phyloP scores from a whole-genome alignment of 1,284 basidiomycete species.

The Heterobasidion irregulare region DNA sequence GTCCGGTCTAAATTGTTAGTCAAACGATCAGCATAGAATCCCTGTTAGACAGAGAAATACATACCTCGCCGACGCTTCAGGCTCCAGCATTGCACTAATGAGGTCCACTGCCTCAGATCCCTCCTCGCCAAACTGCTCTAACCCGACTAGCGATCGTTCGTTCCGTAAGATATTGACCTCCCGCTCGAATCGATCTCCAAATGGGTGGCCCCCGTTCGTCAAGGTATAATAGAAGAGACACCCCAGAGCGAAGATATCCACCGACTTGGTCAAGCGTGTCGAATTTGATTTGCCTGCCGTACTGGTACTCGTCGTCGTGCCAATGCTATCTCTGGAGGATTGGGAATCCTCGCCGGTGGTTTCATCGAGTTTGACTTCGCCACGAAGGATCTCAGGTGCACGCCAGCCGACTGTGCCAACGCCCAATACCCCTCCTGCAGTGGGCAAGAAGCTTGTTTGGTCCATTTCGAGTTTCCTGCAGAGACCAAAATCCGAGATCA shows the following conservation, averaged over 20 bases:
- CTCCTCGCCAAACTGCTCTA: conserved; percentile 85
- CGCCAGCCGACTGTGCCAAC: conserved; percentile 94
- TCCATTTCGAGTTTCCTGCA: conserved; percentile 90
- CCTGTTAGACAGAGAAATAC: no score
- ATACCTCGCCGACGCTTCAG: conserved; percentile 66
- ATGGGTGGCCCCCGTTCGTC: conserved; percentile 85
- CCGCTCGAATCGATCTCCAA: conserved; percentile 83
- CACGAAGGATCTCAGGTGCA: conserved; percentile 87
- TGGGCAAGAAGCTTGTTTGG: conserved; percentile 87
- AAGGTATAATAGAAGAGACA: conserved; percentile 91
- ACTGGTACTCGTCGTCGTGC: conserved; percentile 33
- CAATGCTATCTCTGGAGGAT: conserved; percentile 55
- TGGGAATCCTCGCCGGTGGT: conserved; percentile 55
- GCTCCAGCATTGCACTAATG: conserved; percentile 69
- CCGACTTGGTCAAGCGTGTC: conserved; percentile 80
- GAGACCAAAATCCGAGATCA: conserved; percentile 93
- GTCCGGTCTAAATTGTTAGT: conserved; percentile 56
- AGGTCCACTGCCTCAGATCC: conserved; percentile 79
- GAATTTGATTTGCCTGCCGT: conserved; percentile 32
- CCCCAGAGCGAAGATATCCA: conserved; percentile 91
- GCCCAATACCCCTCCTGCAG: conserved; percentile 72
- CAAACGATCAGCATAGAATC: neutral
- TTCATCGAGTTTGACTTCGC: conserved; percentile 87
- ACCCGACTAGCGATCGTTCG: conserved; percentile 55
- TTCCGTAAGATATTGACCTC: conserved; percentile 89